phyloP scores from a whole-genome alignment of 345 rosid species.

The Murraya koenigii region DNA sequence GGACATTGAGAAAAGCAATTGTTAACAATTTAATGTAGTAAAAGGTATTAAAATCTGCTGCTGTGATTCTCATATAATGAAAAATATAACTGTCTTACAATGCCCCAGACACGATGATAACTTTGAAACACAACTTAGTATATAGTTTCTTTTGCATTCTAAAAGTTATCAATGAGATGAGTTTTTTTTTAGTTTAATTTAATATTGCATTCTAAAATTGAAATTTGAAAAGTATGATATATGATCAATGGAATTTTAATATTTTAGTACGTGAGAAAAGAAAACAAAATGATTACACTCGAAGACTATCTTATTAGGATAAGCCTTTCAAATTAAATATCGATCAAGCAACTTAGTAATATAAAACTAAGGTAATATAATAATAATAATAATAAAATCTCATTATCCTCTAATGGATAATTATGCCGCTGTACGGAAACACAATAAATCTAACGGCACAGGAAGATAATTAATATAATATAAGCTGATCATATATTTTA shows the following conservation, averaged over 20 bases:
- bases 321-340: slow-evolving; percentile 2
- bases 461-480: too few species aligned
- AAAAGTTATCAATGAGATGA: slow-evolving; percentile 4
- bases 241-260: slow-evolving; percentile 5
- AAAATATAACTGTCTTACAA: slow-evolving; percentile 4
- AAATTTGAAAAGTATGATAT: slow-evolving; percentile 14
- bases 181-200: not conserved
- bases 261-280: slow-evolving; percentile 9
- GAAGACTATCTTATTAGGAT: not conserved
- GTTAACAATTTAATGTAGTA: slow-evolving; percentile 2
- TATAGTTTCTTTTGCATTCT: slow-evolving; percentile 14
- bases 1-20: slow-evolving; percentile 1
- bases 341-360: not conserved
- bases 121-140: slow-evolving; percentile 10
- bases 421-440: not conserved
- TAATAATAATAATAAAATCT: not conserved
- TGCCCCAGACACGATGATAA: slow-evolving; percentile 15
- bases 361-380: not conserved
- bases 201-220: not conserved
- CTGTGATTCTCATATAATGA: slow-evolving; percentile 7
- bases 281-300: slow-evolving; percentile 27
- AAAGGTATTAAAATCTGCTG: not conserved
- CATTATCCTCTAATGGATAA: not conserved
- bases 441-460: too few species aligned
- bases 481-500: too few species aligned